Evolutionary conservation across 2,329 filamentous ascomycete genomes (phyloP).

Genomic region (Claviceps quebecensis): DNA sequence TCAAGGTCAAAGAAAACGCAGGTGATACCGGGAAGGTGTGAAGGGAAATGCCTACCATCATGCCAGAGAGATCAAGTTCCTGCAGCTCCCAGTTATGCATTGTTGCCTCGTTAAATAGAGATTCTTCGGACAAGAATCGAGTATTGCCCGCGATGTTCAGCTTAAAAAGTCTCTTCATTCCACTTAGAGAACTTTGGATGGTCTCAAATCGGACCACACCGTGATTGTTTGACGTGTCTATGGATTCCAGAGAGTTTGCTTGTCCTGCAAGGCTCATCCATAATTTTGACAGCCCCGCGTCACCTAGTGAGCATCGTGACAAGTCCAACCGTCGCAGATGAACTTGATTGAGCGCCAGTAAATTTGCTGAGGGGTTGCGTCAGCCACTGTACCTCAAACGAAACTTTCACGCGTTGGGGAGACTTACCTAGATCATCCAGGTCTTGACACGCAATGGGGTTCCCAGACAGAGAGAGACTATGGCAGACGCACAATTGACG

Average conservation of each 20-base stretch:
- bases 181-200: constrained; percentile 28
- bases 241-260: constrained; percentile 28
- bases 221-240: constrained; percentile 40
- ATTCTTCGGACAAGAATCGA: constrained; percentile 28
- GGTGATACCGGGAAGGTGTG: neutral
- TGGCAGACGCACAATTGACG: constrained; percentile 34
- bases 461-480: constrained; percentile 36
- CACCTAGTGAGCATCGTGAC: constrained; percentile 36
- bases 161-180: constrained; percentile 29
- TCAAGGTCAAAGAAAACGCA: neutral
- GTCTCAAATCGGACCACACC: constrained; percentile 35
- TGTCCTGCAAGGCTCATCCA: constrained; percentile 34
- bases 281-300: constrained; percentile 31
- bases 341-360: constrained; percentile 20
- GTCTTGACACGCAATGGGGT: constrained; percentile 30
- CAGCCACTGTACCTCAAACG: neutral
- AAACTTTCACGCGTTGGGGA: no score
- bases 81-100: constrained; percentile 33
- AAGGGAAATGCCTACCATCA: constrained; percentile 24
- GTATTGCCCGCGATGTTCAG: constrained; percentile 38
- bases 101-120: constrained; percentile 31
- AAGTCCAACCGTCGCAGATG: constrained; percentile 35
- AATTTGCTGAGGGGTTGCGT: constrained; percentile 14
- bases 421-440: constrained; percentile 33
- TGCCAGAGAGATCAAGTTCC: constrained; percentile 40